A percentile compares a stretch with the other conserved stretches of the same genome.
Evolutionary conservation across 2,329 filamentous ascomycete species (phyloP).

Genomic region (Neopestalotiopsis sp.): DNA sequence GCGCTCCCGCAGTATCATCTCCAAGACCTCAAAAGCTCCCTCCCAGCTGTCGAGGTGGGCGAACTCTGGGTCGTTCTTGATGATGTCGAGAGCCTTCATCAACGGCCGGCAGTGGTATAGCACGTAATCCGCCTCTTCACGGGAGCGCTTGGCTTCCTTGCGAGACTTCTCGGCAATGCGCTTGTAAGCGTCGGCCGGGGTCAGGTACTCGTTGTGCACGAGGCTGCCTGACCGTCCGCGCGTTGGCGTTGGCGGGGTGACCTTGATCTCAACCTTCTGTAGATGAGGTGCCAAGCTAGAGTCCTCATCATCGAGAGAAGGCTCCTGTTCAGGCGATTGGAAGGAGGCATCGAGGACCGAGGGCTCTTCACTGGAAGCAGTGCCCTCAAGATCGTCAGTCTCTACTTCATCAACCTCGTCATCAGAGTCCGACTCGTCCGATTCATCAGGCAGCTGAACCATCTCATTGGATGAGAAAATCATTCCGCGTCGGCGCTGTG

Average conservation of each 20-base stretch:
- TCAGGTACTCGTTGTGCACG: conserved; percentile 1
- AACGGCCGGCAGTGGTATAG: conserved; percentile 2
- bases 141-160: neutral
- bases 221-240: neutral
- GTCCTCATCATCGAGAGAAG: neutral
- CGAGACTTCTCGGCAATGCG: conserved; percentile 1
- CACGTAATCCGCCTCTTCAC: neutral
- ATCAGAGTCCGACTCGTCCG: neutral
- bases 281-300: neutral
- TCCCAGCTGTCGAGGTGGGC: conserved; percentile 7
- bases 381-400: neutral
- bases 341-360: neutral
- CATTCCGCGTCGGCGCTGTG: neutral
- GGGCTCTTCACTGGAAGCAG: neutral
- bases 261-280: neutral
- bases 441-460: neutral
- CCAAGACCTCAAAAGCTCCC: conserved; percentile 2
- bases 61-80: conserved; percentile 8
- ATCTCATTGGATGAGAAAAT: conserved; percentile 3
- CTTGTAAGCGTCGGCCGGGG: neutral
- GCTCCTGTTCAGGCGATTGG: neutral
- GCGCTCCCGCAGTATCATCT: conserved; percentile 7
- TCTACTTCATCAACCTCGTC: conserved; percentile 1
- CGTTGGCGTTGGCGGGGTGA: conserved; percentile 2
- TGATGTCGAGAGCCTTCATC: conserved; percentile 2